These are phyloP conservation scores for Schoenoplectus tabernaemontani DNA, from an alignment of 202 grass and related monocot genomes.

Conservation along the genomic window DNA sequence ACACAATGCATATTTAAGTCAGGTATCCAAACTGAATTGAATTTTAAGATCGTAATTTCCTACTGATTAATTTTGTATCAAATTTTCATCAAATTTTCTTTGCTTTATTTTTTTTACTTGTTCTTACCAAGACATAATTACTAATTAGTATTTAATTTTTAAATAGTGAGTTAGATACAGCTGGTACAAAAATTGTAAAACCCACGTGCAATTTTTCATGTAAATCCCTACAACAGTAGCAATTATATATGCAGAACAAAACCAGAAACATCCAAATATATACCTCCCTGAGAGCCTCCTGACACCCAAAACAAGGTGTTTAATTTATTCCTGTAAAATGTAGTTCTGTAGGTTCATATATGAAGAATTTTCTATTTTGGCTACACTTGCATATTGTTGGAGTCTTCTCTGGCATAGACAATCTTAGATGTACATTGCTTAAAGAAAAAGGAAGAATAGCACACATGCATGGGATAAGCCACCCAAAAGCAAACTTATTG, in stretches of 20 bases:
- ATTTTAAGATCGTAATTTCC: too few species aligned
- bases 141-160: background rate
- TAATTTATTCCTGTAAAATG: background rate
- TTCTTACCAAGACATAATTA: too few species aligned
- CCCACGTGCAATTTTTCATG: background rate
- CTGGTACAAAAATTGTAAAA: too few species aligned
- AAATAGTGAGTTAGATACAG: background rate
- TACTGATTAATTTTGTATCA: background rate
- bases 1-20: too few species aligned
- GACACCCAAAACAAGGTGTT: background rate
- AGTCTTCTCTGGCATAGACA: slow-evolving; percentile 14
- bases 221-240: background rate
- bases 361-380: background rate
- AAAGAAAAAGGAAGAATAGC: background rate
- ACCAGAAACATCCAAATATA: background rate
- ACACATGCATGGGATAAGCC: slow-evolving; percentile 5
- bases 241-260: background rate
- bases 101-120: too few species aligned
- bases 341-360: background rate
- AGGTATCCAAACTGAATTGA: too few species aligned
- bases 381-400: background rate
- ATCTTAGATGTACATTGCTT: slow-evolving; percentile 21
- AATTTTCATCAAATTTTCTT: too few species aligned
- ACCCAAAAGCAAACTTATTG: slow-evolving; percentile 15
- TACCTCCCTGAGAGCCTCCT: background rate